Conservation (phyloP, 2,329 filamentous ascomycete genomes). For the Fusarium sp. region DNA sequence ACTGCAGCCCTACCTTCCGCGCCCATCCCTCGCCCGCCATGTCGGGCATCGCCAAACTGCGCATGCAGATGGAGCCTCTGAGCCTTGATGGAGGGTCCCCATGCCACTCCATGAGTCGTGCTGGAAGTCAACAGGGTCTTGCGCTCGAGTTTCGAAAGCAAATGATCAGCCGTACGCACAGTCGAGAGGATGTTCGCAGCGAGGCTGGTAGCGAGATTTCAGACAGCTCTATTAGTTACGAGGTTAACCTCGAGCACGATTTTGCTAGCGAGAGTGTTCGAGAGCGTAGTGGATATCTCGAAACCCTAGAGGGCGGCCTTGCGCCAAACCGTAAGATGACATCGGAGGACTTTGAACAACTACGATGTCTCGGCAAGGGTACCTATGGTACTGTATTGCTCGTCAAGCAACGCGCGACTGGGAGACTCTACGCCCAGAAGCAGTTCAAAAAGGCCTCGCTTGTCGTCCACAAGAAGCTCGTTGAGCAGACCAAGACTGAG, state of each 20-base stretch:
- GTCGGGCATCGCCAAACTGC: slow-evolving; percentile 84
- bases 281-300: slow-evolving; percentile 54
- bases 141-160: slow-evolving; percentile 58
- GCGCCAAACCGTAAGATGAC: slow-evolving; percentile 82
- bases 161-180: slow-evolving; percentile 63
- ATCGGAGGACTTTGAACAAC: slow-evolving; percentile 85
- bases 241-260: slow-evolving; percentile 84
- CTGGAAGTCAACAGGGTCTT: slow-evolving; percentile 52
- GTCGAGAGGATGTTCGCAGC: slow-evolving; percentile 64
- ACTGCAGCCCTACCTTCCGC: slow-evolving; percentile 70
- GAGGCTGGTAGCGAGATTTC: slow-evolving; percentile 68
- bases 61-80: slow-evolving; percentile 81
- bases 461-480: slow-evolving; percentile 92
- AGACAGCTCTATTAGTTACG: slow-evolving; percentile 78
- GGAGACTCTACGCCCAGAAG: slow-evolving; percentile 94
- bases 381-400: slow-evolving; percentile 95
- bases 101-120: slow-evolving; percentile 64
- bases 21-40: slow-evolving; percentile 62
- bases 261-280: slow-evolving; percentile 76
- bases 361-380: slow-evolving; percentile 94
- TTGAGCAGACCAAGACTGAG: slow-evolving; percentile 98
- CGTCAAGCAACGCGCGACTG: slow-evolving; percentile 88
- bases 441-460: slow-evolving; percentile 98
- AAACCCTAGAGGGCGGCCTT: slow-evolving; percentile 63
- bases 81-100: slow-evolving; percentile 68